A percentile compares a stretch with the other conserved stretches of the same genome.
phyloP scores from a whole-genome alignment of 257 asterid genomes.

The Eustoma russellianum region DNA sequence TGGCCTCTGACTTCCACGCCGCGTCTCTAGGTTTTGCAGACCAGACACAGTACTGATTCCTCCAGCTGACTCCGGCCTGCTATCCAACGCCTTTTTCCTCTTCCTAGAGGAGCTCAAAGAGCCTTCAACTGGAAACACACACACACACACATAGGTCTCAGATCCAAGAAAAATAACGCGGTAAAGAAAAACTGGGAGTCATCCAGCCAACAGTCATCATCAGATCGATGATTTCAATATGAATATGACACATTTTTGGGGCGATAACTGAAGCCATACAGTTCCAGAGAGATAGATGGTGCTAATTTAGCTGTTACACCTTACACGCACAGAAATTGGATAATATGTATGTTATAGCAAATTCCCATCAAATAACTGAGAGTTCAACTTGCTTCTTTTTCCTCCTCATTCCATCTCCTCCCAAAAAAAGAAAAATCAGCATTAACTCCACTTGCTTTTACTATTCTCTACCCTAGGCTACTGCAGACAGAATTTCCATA shows the following conservation, averaged over 20 bases:
- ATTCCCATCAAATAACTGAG: too few species aligned
- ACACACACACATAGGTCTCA: background rate
- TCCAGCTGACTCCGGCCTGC: conserved; percentile 21
- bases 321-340: too few species aligned
- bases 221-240: too few species aligned
- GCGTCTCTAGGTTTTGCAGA: conserved; percentile 19
- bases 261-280: too few species aligned
- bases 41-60: conserved; percentile 18
- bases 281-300: too few species aligned
- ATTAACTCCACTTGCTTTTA: background rate
- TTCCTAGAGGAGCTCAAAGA: conserved; percentile 51
- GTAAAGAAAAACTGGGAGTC: background rate
- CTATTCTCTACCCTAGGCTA: background rate
- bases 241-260: too few species aligned
- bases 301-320: too few species aligned
- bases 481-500: too few species aligned
- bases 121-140: conserved; percentile 44
- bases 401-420: too few species aligned
- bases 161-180: background rate
- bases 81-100: conserved; percentile 30
- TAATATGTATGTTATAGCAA: too few species aligned
- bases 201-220: background rate
- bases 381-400: too few species aligned
- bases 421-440: too few species aligned
- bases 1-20: conserved; percentile 23